Evolutionary conservation across 345 rosid species (phyloP), one percentile per base, ranked within the genome.

Genomic region (Citrus sinensis): DNA sequence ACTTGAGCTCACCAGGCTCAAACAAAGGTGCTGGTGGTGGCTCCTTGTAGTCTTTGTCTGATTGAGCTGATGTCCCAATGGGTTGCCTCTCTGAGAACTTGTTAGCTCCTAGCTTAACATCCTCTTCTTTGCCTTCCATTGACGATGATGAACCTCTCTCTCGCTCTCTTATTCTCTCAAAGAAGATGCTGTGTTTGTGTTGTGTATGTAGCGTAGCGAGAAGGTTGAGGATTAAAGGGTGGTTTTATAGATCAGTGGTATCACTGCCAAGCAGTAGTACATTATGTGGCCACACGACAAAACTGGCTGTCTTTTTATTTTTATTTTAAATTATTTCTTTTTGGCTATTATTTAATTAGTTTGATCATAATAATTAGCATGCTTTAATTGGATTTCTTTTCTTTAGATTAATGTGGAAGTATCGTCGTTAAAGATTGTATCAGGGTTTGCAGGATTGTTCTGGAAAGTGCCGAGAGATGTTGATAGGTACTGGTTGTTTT

Each of bases 111-210:
- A 85, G 79, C 78, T 80, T 86, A 54, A 91, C 95, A 81, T 91
- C 95, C 71, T 89, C 95, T 79, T 87, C 93, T 85, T 86, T 90
- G 42, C 92, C 89, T 76, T 89, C 92, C 95, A 91, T 91, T 69
- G 65, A 13, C 51, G 51, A 54, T 17, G 58, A 16, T 5, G 58
- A 16, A 54, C 7, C 73, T 24, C n/a, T 9, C 20, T 67, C 71
- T 64, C 49, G 2, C 51, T 46, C 17, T 62, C 55, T 49, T 64
- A 30, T n/a, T 37, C 19, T 42, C 17, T 4, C 37, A 67, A 51
- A 7, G 56, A 17, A 17, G 61, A 20, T 64, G 29, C 32, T 16
- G 13, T 5, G 9, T 1, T 13, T 3, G 27, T 17, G 46, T 9
- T 59, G 39, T 9, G 22, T 4, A 10, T 7, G 46, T 1, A 30